Conservation (phyloP, 2,329 filamentous ascomycete species). For the Colletotrichum camelliae region DNA sequence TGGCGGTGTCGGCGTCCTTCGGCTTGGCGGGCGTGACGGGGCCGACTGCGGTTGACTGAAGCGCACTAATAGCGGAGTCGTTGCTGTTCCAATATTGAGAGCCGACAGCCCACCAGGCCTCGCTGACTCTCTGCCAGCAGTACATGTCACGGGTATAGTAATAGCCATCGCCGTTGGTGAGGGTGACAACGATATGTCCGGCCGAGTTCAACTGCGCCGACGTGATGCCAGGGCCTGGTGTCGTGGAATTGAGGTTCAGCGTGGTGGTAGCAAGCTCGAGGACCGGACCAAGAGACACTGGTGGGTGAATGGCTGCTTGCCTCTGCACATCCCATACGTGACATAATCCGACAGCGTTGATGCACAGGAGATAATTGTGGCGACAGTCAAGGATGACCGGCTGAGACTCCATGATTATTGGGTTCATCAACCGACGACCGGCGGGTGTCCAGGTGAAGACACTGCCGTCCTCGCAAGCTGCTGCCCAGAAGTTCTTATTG, state of each 20-base stretch:
- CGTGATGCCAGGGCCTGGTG: constrained; percentile 82
- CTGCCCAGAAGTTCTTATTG: constrained; percentile 90
- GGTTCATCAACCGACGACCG: constrained; percentile 83
- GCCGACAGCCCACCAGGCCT: constrained; percentile 97
- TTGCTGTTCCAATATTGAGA: constrained; percentile 99
- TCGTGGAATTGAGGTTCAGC: constrained; percentile 76
- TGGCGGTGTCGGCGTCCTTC: constrained; percentile 55
- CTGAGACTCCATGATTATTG: constrained; percentile 87
- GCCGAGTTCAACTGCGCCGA: constrained; percentile 90
- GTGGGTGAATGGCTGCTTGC: constrained; percentile 84
- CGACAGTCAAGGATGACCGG: constrained; percentile 93
- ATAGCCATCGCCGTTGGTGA: constrained; percentile 95
- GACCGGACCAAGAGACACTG: constrained; percentile 85
- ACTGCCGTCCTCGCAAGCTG: constrained; percentile 90
- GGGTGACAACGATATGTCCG: constrained; percentile 84
- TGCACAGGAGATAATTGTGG: constrained; percentile 86
- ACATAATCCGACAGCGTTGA: constrained; percentile 86
- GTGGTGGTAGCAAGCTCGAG: constrained; percentile 85
- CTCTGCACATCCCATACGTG: constrained; percentile 93
- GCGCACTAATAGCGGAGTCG: constrained; percentile 83
- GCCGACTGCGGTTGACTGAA: constrained; percentile 74
- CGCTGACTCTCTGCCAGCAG: constrained; percentile 93
- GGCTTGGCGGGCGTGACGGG: constrained; percentile 53
- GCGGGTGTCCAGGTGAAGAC: constrained; percentile 92
- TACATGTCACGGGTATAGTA: constrained; percentile 86